These are phyloP conservation scores for Aleurites moluccanus DNA, from an alignment of 441 rosid genomes.

Conservation along the genomic window DNA sequence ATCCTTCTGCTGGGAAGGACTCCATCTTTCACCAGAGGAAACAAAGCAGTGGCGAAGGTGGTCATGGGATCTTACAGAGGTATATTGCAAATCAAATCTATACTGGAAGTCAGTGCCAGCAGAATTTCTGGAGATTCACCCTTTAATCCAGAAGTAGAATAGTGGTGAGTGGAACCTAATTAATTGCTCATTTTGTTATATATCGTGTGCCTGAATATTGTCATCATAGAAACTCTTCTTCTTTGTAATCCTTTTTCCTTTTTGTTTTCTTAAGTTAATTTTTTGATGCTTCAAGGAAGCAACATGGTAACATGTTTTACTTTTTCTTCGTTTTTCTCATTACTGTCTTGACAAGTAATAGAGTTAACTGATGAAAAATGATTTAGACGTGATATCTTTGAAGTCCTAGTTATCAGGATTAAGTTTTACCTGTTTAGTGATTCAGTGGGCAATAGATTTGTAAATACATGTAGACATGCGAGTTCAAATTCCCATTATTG, in stretches of 20 bases:
- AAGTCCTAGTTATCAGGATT: background rate
- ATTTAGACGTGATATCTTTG: background rate
- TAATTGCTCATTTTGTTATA: background rate
- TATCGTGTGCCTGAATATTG: background rate
- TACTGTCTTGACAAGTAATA: background rate
- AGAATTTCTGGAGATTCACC: background rate
- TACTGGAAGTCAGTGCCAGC: background rate
- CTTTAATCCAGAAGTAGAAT: background rate
- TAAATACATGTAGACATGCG: background rate
- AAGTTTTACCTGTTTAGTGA: background rate
- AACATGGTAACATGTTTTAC: background rate
- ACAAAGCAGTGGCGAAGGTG: background rate
- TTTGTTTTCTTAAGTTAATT: background rate
- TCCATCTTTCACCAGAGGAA: background rate
- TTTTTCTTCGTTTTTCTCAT: background rate
- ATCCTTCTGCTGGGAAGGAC: background rate
- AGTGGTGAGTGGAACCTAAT: background rate
- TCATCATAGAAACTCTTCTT: background rate
- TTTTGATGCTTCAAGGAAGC: background rate
- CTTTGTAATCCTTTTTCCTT: background rate
- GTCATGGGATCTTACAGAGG: background rate
- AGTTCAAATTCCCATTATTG: background rate
- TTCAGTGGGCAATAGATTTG: background rate
- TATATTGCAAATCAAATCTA: background rate
- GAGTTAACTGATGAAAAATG: background rate